phyloP scores from a whole-genome alignment of 2,329 filamentous ascomycete species.

The Colletotrichum tofieldiae region DNA sequence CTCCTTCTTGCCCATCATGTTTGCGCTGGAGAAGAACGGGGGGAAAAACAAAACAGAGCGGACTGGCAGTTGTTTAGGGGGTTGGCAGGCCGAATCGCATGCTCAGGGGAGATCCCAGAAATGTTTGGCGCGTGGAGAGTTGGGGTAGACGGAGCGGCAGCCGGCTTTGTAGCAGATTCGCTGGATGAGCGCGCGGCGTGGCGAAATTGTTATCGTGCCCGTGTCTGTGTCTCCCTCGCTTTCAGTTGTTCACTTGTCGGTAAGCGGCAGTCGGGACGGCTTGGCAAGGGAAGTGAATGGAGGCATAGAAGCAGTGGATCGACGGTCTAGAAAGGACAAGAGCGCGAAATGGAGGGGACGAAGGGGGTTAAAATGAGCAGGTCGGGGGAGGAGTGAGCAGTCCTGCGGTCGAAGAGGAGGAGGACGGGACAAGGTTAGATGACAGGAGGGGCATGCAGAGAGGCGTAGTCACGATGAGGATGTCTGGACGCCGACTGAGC shows the following conservation, averaged over 20 bases:
- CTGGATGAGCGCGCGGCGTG: conserved; percentile 1
- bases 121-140: conserved; percentile 6
- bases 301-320: conserved; percentile 30
- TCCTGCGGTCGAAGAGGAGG: neutral
- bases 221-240: neutral
- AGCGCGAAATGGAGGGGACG: conserved; percentile 17
- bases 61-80: conserved; percentile 10
- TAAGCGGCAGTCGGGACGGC: conserved; percentile 28
- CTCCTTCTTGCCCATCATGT: conserved; percentile 35
- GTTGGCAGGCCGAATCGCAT: conserved; percentile 2
- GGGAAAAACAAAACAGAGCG: neutral
- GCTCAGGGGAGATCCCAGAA: conserved; percentile 16
- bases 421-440: conserved; percentile 11
- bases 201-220: neutral
- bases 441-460: conserved; percentile 8
- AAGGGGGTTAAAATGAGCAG: conserved; percentile 13
- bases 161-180: neutral
- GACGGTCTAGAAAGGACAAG: conserved; percentile 14
- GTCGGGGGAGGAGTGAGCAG: neutral
- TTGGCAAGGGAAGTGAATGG: conserved; percentile 28
- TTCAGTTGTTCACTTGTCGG: conserved; percentile 9
- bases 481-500: conserved; percentile 1
- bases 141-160: neutral
- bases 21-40: neutral
- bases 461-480: conserved; percentile 40